These are phyloP conservation scores for Fusarium tanahbumbuense DNA, from an alignment of 2,329 filamentous ascomycete genomes.

Conservation along the genomic window DNA sequence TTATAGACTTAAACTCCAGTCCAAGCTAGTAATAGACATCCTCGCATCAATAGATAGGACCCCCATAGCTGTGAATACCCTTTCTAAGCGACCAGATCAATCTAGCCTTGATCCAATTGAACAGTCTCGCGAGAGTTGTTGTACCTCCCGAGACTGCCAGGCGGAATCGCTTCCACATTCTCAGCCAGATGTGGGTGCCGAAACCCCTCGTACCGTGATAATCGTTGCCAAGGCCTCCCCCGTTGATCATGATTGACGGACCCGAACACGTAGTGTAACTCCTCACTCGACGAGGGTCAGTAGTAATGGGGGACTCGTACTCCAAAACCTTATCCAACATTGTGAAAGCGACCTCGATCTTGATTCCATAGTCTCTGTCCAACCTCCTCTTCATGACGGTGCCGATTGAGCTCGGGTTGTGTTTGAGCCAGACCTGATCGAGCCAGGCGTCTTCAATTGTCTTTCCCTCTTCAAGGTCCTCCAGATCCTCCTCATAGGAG, in stretches of 20 bases:
- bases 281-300: background rate
- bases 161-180: background rate
- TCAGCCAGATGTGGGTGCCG: background rate
- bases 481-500: background rate
- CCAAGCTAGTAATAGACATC: background rate
- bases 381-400: background rate
- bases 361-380: fast-evolving
- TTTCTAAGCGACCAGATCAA: background rate
- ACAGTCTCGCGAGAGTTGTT: fast-evolving
- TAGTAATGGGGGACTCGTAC: fast-evolving
- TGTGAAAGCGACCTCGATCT: no score
- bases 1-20: background rate
- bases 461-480: background rate
- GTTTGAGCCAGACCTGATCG: fast-evolving
- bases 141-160: background rate
- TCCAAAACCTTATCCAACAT: background rate
- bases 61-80: background rate
- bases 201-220: background rate
- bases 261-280: background rate
- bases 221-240: background rate
- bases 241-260: background rate
- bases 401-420: background rate
- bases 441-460: background rate
- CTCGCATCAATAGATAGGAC: background rate
- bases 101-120: background rate